Base-by-base conservation (phyloP, 169 alveolate species). In the Plasmodium ovale region DNA sequence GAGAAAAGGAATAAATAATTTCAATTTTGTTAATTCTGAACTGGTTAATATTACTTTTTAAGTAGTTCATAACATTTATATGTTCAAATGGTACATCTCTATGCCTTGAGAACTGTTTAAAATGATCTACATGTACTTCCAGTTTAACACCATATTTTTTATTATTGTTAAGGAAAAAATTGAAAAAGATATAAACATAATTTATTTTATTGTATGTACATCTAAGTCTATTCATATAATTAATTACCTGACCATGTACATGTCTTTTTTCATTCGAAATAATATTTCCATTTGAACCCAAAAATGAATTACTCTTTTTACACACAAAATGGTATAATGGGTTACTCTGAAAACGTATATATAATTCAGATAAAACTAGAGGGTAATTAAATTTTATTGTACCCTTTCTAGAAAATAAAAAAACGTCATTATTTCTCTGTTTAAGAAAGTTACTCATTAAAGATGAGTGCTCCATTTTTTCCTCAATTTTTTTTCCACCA, bases 1-100 rank as follows among this genome's bases (percentile, higher is more conserved):
- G 85, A 3, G n/a, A 54, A 39, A 62, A 35, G 5, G 87, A 42
- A 47, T 85, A 85, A 31, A 33, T 72, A 4, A 85, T 85, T 47
- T 85, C 87, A 1, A 85, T 85, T 67, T 10, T 85, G n/a, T 85
- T 85, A 68, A 85, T 54, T 54, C 91, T 42, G 47, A 68, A 85
- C 10, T 85, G 49, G 12, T 53, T 37, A 3, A 85, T 85, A 44
- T 85, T 85, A 9, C 42, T 64, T 54, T 70, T 68, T 21, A 85
- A 37, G 39, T 54, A 60, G 12, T 54, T 58, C 49, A 85, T 25
- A 33, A 85, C 91, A 29, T 85, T 85, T 4, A 85, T 21, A 42
- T 60, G 16, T 7, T 42, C 33, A 42, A 74, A 39, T 27, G 91
- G 69, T 27, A 53, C 19, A 42, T 54, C 35, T 6, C 25, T 16